Evolutionary conservation across 2,329 filamentous ascomycete genomes (phyloP).

Genomic region (Colletotrichum sublineola): DNA sequence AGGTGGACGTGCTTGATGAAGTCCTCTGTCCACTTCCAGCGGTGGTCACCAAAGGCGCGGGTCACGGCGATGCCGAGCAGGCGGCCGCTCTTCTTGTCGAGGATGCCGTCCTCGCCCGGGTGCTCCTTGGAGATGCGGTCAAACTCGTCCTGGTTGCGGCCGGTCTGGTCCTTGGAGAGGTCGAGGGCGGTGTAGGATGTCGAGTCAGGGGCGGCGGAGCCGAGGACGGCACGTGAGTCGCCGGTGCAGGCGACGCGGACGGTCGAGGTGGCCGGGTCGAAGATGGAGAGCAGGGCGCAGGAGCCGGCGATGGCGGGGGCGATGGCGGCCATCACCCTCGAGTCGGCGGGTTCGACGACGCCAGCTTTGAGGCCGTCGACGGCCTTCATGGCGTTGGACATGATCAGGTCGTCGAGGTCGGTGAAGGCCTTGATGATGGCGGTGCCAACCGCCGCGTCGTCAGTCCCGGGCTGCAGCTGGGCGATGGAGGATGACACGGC

Average conservation of each 20-base stretch:
- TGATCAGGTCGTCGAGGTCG: constrained; percentile 69
- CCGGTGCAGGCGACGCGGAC: constrained; percentile 76
- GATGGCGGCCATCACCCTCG: constrained; percentile 44
- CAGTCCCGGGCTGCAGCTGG: constrained; percentile 51
- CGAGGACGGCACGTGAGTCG: constrained; percentile 76
- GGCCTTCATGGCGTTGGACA: constrained; percentile 52
- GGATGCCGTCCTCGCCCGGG: constrained; percentile 71
- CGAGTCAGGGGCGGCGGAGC: constrained; percentile 55
- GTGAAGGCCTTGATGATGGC: constrained; percentile 71
- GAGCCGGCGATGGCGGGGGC: constrained; percentile 64
- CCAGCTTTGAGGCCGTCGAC: constrained; percentile 48
- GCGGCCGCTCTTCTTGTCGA: constrained; percentile 63
- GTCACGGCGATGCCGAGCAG: constrained; percentile 73
- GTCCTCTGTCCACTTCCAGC: constrained; percentile 73
- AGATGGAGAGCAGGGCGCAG: constrained; percentile 74
- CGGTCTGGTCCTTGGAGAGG: constrained; percentile 76
- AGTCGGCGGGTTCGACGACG: constrained; percentile 31
- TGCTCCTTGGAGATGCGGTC: constrained; percentile 68
- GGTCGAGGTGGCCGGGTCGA: constrained; percentile 65
- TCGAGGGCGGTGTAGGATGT: constrained; percentile 63
- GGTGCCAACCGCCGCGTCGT: constrained; percentile 61
- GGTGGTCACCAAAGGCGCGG: constrained; percentile 76
- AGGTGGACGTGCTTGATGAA: constrained; percentile 31
- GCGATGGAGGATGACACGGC: constrained; percentile 55
- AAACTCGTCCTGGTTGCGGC: constrained; percentile 71